Conservation (phyloP, 164 flowering plant genomes). For the Vitis cinerea region DNA sequence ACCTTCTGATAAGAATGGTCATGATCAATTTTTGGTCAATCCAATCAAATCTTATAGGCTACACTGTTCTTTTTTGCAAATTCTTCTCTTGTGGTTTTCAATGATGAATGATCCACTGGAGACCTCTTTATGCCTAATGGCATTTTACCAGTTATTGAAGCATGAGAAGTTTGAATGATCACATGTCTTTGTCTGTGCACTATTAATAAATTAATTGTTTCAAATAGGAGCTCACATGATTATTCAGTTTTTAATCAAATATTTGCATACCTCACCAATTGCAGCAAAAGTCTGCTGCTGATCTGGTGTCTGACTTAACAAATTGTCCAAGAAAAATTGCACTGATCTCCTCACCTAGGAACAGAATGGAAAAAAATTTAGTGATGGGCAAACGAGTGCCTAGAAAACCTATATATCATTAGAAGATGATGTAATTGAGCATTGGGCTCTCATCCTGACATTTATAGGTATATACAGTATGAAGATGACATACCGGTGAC, state of each 20-base stretch:
- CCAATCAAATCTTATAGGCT: no score
- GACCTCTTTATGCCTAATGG: no score
- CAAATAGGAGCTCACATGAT: neutral
- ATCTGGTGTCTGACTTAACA: slow-evolving; percentile 72
- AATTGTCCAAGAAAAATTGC: slow-evolving; percentile 87
- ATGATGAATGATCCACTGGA: no score
- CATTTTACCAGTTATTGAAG: no score
- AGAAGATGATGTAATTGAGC: neutral
- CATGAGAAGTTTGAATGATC: no score
- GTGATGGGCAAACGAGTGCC: neutral
- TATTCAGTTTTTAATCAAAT: neutral
- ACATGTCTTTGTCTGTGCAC: no score
- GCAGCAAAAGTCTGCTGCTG: slow-evolving; percentile 81
- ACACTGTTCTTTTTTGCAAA: no score
- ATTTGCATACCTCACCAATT: slow-evolving; percentile 83
- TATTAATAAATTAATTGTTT: neutral
- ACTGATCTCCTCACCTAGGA: slow-evolving; percentile 87
- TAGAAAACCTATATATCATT: neutral
- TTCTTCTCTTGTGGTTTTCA: no score
- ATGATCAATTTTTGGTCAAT: no score
- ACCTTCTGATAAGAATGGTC: no score
- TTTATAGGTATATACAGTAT: neutral
- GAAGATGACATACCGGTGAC: slow-evolving; percentile 57
- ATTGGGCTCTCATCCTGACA: neutral
- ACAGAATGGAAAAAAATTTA: neutral